These are phyloP conservation scores for Claviceps sp. DNA, from an alignment of 2,329 filamentous ascomycete genomes.

Conservation along the genomic window DNA sequence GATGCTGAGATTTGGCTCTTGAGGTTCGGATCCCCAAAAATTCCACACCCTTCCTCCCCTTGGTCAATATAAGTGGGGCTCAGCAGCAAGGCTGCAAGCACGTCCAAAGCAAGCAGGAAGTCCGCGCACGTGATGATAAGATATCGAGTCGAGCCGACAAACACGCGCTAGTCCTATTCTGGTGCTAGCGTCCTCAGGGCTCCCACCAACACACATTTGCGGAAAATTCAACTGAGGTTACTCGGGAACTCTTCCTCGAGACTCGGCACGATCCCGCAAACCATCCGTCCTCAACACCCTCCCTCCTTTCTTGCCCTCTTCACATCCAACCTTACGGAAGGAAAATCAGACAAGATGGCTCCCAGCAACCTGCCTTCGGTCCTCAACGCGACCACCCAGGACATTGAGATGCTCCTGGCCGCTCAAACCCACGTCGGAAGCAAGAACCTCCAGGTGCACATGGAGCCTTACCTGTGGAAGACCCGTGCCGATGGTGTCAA, in stretches of 20 bases:
- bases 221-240: constrained; percentile 17
- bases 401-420: constrained; percentile 98
- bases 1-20: no score
- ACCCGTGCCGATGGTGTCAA: constrained; percentile 97
- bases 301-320: constrained; percentile 13
- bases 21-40: constrained; percentile 17
- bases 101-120: constrained; percentile 13
- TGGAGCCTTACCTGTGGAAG: constrained; percentile 99
- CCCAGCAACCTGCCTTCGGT: constrained; percentile 83
- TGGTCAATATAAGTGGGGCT: background rate
- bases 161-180: constrained; percentile 10
- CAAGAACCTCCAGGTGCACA: constrained; percentile 99
- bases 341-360: constrained; percentile 64
- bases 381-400: constrained; percentile 94
- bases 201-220: constrained; percentile 26
- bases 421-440: constrained; percentile 92
- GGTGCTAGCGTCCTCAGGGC: constrained; percentile 20
- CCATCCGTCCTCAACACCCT: constrained; percentile 11
- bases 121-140: constrained; percentile 17
- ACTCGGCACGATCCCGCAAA: constrained; percentile 13
- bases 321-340: constrained; percentile 20
- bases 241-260: constrained; percentile 30
- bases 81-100: background rate
- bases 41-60: constrained; percentile 12
- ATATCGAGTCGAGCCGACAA: background rate